These are phyloP conservation scores for Friedmanniomyces endolithicus DNA, from an alignment of 495 filamentous ascomycete species.

Conservation along the genomic window DNA sequence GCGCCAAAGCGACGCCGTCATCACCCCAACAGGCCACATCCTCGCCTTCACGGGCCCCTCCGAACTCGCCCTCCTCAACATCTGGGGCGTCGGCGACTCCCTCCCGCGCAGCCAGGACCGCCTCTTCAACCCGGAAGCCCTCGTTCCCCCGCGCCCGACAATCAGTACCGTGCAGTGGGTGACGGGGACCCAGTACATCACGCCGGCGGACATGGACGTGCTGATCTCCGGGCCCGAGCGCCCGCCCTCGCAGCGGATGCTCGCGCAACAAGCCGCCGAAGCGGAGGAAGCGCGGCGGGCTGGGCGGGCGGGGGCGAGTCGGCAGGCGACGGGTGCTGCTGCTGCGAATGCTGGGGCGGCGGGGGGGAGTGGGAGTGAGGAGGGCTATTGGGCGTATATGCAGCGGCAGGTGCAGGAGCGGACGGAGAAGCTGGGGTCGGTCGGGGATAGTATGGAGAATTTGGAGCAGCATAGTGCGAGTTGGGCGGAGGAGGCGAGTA, in stretches of 20 bases:
- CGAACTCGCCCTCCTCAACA: conserved; percentile 64
- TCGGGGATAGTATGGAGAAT: conserved; percentile 71
- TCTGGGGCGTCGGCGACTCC: conserved; percentile 60
- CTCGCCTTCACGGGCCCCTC: conserved; percentile 84
- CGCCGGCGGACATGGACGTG: conserved; percentile 78
- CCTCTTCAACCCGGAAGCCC: conserved; percentile 60
- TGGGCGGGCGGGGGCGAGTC: conserved; percentile 33
- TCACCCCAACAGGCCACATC: conserved; percentile 66
- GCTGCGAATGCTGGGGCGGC: conserved; percentile 5
- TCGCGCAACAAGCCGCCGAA: conserved; percentile 49
- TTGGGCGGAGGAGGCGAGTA: conserved; percentile 77
- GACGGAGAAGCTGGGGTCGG: conserved; percentile 70
- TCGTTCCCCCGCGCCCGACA: conserved; percentile 71
- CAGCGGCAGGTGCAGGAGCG: conserved; percentile 75
- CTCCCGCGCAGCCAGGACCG: conserved; percentile 49
- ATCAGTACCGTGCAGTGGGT: conserved; percentile 96
- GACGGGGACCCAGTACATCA: conserved; percentile 82
- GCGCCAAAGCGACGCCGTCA: conserved; percentile 50
- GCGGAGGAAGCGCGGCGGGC: conserved; percentile 45
- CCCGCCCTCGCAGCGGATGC: conserved; percentile 67
- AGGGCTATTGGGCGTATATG: conserved; percentile 61
- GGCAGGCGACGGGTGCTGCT: too few species aligned
- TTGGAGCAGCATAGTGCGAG: conserved; percentile 64
- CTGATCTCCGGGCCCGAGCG: conserved; percentile 81
- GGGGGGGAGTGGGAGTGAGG: conserved; percentile 22